These are phyloP conservation scores for Paramecium tetraurelia DNA, from an alignment of 73 alveolate species.

Conservation along the genomic window DNA sequence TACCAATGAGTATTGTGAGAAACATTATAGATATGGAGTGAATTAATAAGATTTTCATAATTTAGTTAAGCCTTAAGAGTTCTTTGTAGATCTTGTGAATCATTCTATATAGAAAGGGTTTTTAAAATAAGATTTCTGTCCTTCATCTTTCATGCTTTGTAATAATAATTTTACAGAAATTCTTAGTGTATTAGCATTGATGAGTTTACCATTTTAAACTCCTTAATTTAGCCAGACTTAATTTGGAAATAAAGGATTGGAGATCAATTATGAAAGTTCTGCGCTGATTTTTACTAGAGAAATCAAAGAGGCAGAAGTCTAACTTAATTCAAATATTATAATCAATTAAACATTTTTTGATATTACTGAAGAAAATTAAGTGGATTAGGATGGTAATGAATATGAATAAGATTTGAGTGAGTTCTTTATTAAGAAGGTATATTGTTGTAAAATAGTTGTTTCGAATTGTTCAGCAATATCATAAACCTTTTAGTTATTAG, in stretches of 20 bases:
- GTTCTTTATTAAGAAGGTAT: slow-evolving; percentile 74
- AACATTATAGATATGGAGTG: slow-evolving; percentile 71
- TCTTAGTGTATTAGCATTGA: slow-evolving; percentile 70
- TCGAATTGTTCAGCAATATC: slow-evolving; percentile 83
- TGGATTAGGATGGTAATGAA: slow-evolving; percentile 52
- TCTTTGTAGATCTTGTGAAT: slow-evolving; percentile 85
- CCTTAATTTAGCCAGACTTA: slow-evolving; percentile 69
- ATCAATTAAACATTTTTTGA: slow-evolving; percentile 81
- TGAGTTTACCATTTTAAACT: slow-evolving; percentile 80
- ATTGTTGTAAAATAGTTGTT: slow-evolving; percentile 82
- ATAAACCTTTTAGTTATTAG: slow-evolving; percentile 72
- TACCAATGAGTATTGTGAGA: slow-evolving; percentile 87
- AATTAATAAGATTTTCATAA: not conserved
- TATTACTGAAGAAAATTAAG: slow-evolving; percentile 28
- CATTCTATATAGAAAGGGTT: slow-evolving; percentile 63
- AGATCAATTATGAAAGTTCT: slow-evolving; percentile 66
- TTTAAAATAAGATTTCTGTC: slow-evolving; percentile 67
- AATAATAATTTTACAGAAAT: slow-evolving; percentile 64
- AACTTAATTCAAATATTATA: slow-evolving; percentile 75
- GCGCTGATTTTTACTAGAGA: slow-evolving; percentile 80
- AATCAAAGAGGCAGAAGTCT: slow-evolving; percentile 77
- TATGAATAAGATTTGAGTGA: slow-evolving; percentile 70
- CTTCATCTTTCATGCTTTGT: slow-evolving; percentile 73
- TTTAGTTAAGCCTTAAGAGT: slow-evolving; percentile 10
- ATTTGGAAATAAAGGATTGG: slow-evolving; percentile 69